Conservation (phyloP, 768 basidiomycete genomes). For the Amanita brunnescens region DNA sequence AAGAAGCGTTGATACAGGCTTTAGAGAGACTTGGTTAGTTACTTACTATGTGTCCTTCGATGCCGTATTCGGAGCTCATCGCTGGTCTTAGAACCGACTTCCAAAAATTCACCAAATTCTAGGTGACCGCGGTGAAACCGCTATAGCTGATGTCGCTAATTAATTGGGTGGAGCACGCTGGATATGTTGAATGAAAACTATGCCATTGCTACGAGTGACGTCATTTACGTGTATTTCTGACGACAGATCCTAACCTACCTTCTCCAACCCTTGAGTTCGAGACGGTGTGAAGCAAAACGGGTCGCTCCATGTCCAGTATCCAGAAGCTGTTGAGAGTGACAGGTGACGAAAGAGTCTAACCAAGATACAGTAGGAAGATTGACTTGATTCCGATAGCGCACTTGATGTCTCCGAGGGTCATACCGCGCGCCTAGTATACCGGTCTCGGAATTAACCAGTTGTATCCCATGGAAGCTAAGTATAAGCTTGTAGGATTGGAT, state of each 20-base stretch:
- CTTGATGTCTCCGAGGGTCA: constrained; percentile 40
- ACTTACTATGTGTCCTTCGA: neutral
- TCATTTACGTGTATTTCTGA: no score
- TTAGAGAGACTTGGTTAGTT: constrained; percentile 31
- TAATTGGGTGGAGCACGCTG: neutral
- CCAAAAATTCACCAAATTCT: neutral
- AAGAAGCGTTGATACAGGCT: constrained; percentile 38
- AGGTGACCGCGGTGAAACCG: neutral
- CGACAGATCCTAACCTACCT: neutral
- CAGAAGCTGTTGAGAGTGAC: no score
- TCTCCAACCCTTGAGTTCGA: no score
- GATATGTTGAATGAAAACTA: no score
- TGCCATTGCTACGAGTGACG: no score
- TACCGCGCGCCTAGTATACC: constrained; percentile 46
- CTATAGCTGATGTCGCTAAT: neutral
- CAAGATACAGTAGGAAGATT: constrained; percentile 35
- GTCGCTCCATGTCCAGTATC: no score
- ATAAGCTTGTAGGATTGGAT: constrained; percentile 59
- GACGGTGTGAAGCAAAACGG: no score
- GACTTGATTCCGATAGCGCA: constrained; percentile 55
- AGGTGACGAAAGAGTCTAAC: neutral
- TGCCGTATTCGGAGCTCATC: neutral
- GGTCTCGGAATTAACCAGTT: constrained; percentile 44
- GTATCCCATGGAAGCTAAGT: constrained; percentile 79
- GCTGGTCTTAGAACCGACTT: neutral